Percentiles rank a stretch among this genome's conserved stretches.
These are phyloP conservation scores for Huntiella bhutanensis DNA, from an alignment of 2,329 filamentous ascomycete species.

Conservation along the genomic window DNA sequence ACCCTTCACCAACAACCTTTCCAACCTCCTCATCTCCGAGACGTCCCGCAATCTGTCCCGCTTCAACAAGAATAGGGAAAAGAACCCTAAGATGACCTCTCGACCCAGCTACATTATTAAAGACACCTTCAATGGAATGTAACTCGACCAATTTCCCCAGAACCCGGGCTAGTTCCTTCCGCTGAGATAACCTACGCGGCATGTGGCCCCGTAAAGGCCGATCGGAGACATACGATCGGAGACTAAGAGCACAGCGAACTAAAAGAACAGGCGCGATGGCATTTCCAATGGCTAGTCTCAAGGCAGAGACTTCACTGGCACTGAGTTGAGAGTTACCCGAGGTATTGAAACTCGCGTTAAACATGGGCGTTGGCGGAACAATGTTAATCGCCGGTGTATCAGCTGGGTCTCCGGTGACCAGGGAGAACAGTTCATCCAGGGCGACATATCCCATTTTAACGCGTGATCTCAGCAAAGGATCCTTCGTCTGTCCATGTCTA, in stretches of 20 bases:
- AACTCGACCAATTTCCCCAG: constrained; percentile 48
- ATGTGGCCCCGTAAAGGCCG: constrained; percentile 76
- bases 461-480: constrained; percentile 44
- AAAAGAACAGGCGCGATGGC: constrained; percentile 67
- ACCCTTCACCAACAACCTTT: constrained; percentile 35
- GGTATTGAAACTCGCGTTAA: constrained; percentile 10
- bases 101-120: constrained; percentile 35
- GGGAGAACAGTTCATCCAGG: constrained; percentile 57
- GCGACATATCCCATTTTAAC: constrained; percentile 61
- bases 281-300: constrained; percentile 39
- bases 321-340: constrained; percentile 1
- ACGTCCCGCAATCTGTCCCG: constrained; percentile 35
- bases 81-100: constrained; percentile 64
- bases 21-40: constrained; percentile 42
- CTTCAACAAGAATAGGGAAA: constrained; percentile 57
- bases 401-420: constrained; percentile 36
- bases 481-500: constrained; percentile 53
- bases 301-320: no score
- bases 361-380: constrained; percentile 26
- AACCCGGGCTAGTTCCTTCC: constrained; percentile 58
- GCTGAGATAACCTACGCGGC: constrained; percentile 69
- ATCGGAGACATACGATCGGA: constrained; percentile 78
- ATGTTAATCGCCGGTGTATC: constrained; percentile 21
- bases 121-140: constrained; percentile 48
- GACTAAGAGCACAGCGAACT: constrained; percentile 56